Evolutionary conservation across 768 basidiomycete genomes (phyloP), one percentile per base, ranked within the genome.

Genomic region (Daedalea quercina): DNA sequence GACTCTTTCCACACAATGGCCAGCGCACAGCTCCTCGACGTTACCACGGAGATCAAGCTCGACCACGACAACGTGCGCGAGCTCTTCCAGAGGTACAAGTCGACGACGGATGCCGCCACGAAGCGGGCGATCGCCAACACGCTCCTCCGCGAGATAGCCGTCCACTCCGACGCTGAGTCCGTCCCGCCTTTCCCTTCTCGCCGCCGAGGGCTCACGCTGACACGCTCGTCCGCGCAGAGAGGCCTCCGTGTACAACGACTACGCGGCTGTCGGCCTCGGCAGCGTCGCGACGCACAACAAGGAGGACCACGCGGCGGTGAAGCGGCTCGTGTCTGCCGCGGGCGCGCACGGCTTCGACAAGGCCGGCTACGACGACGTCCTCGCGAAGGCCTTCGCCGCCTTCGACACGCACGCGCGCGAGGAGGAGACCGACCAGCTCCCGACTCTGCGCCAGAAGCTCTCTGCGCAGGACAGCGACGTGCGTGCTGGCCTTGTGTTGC

Each of bases 51-150:
- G 53, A 56, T 62, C 58, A 62, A 60, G 56, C 25, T 60, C 48
- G 58, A 60, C 57, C 61, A 62, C 47, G 61, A 62, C 57, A 62
- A 62, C 50, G 58, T 60, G 47, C 58, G 58, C 52, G 58, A 62
- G 42, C 56, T 62, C 52, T 60, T 55, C 43, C 45, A 53, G 31
- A 33, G 56, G 50, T 57, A 52, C 47, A 50, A 53, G 44, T 44
- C 48, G 15, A 44, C 55, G 19, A 45, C 42, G 3, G 55, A 50
- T 20, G 42, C 42, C 44, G 45, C 52, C 31, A 41, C 47, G 41
- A 55, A 55, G 54, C 43, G 37, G 35, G 47, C 40, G 19, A 41
- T 57, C 50, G 59, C 56, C 15, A 60, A 57, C 59, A 57, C 59
- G 13, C 53, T 60, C 31, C 43, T 60, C 28, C 56, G 56, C 25